A percentile compares a stretch with the other conserved stretches of the same genome.
Evolutionary conservation across 2,329 filamentous ascomycete genomes (phyloP).

Genomic region (Penicillium sp.): DNA sequence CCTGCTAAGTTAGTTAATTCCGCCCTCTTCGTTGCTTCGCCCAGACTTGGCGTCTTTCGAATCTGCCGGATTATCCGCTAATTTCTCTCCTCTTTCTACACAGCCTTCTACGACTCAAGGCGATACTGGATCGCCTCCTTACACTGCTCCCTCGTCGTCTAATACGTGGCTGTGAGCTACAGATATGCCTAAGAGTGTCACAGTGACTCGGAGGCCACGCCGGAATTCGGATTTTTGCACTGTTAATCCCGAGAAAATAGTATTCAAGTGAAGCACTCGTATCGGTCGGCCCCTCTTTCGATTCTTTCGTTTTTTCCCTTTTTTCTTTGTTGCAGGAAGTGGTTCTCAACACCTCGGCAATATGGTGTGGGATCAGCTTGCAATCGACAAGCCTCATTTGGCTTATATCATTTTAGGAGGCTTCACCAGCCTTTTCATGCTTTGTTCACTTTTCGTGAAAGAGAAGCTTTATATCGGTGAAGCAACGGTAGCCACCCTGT

Average conservation of each 20-base stretch:
- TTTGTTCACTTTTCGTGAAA: slow-evolving; percentile 96
- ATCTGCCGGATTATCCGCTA: not conserved
- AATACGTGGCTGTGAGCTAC: slow-evolving; percentile 7
- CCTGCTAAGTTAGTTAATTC: not conserved
- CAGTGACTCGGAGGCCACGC: slow-evolving; percentile 5
- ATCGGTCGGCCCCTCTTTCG: not conserved
- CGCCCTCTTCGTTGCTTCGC: too few species aligned
- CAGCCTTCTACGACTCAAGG: not conserved
- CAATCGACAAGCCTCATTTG: slow-evolving; percentile 89
- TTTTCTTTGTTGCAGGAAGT: not conserved
- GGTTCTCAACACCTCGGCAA: slow-evolving; percentile 16
- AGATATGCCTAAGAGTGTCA: slow-evolving; percentile 14
- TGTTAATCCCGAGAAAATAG: slow-evolving; percentile 2
- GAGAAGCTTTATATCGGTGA: slow-evolving; percentile 98
- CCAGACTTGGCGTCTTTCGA: not conserved
- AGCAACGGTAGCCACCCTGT: slow-evolving; percentile 79
- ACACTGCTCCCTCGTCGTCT: not conserved
- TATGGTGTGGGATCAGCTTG: slow-evolving; percentile 51
- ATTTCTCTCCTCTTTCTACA: not conserved
- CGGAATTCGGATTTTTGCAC: slow-evolving; percentile 9
- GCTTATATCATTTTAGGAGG: slow-evolving; percentile 97
- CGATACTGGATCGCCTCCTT: not conserved
- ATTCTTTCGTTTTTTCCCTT: not conserved
- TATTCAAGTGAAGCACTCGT: slow-evolving; percentile 5
- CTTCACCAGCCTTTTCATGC: slow-evolving; percentile 97